phyloP scores from a whole-genome alignment of 352 stramenopile genomes.

The Globisporangium nodosum region DNA sequence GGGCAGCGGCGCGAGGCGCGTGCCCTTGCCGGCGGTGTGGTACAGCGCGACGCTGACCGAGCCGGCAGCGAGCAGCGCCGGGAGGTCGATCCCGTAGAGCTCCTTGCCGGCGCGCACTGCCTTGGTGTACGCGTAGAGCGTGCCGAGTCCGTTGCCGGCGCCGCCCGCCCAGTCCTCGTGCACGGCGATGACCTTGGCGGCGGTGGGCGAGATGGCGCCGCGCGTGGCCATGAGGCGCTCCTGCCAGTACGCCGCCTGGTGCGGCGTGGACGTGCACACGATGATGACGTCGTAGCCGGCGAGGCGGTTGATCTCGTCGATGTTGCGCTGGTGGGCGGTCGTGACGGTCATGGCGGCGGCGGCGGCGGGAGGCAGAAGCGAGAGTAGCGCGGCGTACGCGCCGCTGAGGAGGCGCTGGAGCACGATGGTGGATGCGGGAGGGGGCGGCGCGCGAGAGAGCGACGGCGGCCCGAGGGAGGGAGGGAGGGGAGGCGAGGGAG shows the following conservation, averaged over 20 bases:
- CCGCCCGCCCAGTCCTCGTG: slow-evolving; percentile 95
- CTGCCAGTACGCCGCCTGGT: slow-evolving; percentile 97
- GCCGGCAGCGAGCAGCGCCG: slow-evolving; percentile 53
- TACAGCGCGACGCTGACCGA: slow-evolving; percentile 93
- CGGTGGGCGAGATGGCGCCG: slow-evolving; percentile 68
- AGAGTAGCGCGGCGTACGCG: slow-evolving; percentile 13
- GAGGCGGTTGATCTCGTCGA: slow-evolving; percentile 83
- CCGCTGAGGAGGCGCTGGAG: slow-evolving; percentile 10
- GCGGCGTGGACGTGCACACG: slow-evolving; percentile 95
- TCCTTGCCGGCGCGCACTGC: slow-evolving; percentile 82
- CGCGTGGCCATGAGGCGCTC: slow-evolving; percentile 88
- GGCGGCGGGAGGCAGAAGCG: slow-evolving; percentile 2
- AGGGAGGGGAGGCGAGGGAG: not conserved
- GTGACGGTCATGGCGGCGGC: slow-evolving; percentile 12
- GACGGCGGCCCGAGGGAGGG: not conserved
- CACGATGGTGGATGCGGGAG: slow-evolving; percentile 8
- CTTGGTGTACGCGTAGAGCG: slow-evolving; percentile 96
- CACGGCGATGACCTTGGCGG: slow-evolving; percentile 94
- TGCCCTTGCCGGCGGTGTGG: slow-evolving; percentile 98
- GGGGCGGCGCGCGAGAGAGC: slow-evolving; percentile 1
- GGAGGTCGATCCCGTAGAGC: slow-evolving; percentile 86
- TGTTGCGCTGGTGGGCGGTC: slow-evolving; percentile 71
- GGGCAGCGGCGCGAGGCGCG: slow-evolving; percentile 93
- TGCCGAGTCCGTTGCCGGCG: slow-evolving; percentile 95
- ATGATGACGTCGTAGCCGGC: slow-evolving; percentile 95